These are phyloP conservation scores for Cladosporium sp. DNA, from an alignment of 2,329 filamentous ascomycete species.

Conservation along the genomic window DNA sequence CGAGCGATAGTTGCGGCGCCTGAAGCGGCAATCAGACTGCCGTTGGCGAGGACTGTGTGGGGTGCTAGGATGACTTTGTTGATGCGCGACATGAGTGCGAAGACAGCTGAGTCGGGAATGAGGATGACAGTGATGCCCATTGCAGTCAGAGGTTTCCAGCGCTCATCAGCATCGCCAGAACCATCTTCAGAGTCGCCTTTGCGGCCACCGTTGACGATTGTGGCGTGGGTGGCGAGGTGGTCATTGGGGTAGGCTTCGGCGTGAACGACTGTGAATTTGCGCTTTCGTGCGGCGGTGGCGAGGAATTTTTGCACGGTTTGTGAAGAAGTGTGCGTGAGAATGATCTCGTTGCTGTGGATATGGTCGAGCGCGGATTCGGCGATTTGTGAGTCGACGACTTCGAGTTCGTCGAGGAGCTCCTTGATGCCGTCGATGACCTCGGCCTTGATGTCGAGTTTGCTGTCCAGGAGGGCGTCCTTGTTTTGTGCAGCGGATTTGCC, in stretches of 20 bases:
- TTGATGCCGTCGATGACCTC: constrained; percentile 92
- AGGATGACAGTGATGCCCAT: constrained; percentile 78
- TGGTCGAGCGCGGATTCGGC: constrained; percentile 83
- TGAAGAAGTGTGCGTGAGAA: constrained; percentile 83
- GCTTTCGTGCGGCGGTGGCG: constrained; percentile 77
- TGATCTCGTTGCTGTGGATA: constrained; percentile 88
- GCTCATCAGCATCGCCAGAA: constrained; percentile 39
- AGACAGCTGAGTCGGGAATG: constrained; percentile 78
- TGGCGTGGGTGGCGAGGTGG: constrained; percentile 59
- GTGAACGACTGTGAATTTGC: constrained; percentile 87
- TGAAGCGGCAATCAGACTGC: constrained; percentile 75
- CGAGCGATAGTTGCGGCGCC: constrained; percentile 81
- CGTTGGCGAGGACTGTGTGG: constrained; percentile 78
- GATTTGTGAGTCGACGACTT: constrained; percentile 89
- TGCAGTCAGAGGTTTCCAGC: constrained; percentile 73
- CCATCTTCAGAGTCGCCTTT: constrained; percentile 40
- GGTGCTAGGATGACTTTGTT: constrained; percentile 93
- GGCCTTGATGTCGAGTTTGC: constrained; percentile 67
- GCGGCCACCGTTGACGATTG: constrained; percentile 52
- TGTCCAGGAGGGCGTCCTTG: constrained; percentile 31
- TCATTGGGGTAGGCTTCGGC: constrained; percentile 70
- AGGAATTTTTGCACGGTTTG: constrained; percentile 86
- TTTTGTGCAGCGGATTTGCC: constrained; percentile 30
- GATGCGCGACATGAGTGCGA: constrained; percentile 90
- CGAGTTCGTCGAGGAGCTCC: constrained; percentile 93